phyloP scores from a whole-genome alignment of 805 yeast species.

The Hanseniaspora guilliermondii region DNA sequence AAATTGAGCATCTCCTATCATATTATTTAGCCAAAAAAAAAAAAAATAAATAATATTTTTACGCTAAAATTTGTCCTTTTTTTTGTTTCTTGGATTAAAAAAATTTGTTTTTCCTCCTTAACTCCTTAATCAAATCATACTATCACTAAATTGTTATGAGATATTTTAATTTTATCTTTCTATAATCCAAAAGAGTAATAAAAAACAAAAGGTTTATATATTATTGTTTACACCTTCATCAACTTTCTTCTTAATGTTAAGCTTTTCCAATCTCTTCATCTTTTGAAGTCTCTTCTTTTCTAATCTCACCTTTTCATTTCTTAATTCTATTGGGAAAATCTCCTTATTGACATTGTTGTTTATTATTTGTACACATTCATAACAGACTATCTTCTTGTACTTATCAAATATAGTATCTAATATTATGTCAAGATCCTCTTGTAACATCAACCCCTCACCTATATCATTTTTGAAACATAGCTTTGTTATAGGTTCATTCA shows the following conservation, averaged over 20 bases:
- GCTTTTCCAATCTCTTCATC: slow-evolving; percentile 2
- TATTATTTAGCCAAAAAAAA: too few relatives aligned
- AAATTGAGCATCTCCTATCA: too few relatives aligned
- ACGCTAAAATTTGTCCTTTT: too few relatives aligned
- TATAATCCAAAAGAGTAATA: too few relatives aligned
- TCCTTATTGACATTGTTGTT: not conserved
- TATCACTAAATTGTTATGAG: too few relatives aligned
- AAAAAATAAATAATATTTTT: too few relatives aligned
- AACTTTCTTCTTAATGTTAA: not conserved
- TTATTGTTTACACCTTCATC: not conserved
- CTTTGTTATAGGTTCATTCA: not conserved
- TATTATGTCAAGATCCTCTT: slow-evolving; percentile 5
- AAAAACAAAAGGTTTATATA: too few relatives aligned
- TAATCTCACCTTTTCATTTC: not conserved
- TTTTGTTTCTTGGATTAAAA: too few relatives aligned
- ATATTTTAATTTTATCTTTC: too few relatives aligned
- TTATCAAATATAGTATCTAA: slow-evolving; percentile 3
- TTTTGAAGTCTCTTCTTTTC: not conserved
- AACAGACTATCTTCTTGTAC: not conserved
- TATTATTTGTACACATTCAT: slow-evolving; percentile 2
- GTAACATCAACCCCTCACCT: not conserved
- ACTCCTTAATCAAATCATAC: too few relatives aligned
- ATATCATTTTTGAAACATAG: not conserved
- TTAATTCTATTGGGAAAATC: not conserved
- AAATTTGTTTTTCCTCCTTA: too few relatives aligned